A percentile compares a stretch with the other conserved stretches of the same genome.
phyloP scores from a whole-genome alignment of 2,329 filamentous ascomycete species.

The Bertia moriformis region DNA sequence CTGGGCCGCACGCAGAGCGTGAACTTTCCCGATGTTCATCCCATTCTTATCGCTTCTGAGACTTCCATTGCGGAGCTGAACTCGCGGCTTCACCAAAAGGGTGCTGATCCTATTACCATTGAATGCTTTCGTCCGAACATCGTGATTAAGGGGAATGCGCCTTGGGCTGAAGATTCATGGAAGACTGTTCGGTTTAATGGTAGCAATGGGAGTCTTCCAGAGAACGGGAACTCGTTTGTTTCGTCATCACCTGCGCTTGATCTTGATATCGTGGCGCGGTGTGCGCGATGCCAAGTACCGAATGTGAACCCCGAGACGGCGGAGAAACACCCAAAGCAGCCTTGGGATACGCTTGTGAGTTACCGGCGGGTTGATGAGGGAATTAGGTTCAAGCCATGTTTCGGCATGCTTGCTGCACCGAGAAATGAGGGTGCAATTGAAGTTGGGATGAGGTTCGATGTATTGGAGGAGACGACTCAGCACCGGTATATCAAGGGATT shows the following conservation, averaged over 20 bases:
- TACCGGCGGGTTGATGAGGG: slow-evolving; percentile 45
- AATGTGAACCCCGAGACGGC: slow-evolving; percentile 52
- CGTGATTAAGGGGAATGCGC: slow-evolving; percentile 34
- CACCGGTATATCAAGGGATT: slow-evolving; percentile 32
- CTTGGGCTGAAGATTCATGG: slow-evolving; percentile 52
- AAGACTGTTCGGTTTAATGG: slow-evolving; percentile 34
- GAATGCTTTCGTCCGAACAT: slow-evolving; percentile 53
- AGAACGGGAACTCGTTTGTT: too few relatives aligned
- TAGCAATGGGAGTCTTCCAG: neutral
- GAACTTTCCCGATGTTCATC: slow-evolving; percentile 46
- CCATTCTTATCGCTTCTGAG: slow-evolving; percentile 37
- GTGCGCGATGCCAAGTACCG: slow-evolving; percentile 45
- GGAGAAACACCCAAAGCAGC: slow-evolving; percentile 39
- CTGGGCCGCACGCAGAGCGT: slow-evolving; percentile 37
- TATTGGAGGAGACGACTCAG: slow-evolving; percentile 37
- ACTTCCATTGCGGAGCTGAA: slow-evolving; percentile 44
- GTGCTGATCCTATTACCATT: slow-evolving; percentile 33
- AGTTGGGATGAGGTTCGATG: slow-evolving; percentile 43
- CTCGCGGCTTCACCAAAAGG: slow-evolving; percentile 23
- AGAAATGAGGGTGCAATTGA: slow-evolving; percentile 34
- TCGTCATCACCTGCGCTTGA: slow-evolving; percentile 14
- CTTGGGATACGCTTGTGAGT: slow-evolving; percentile 46
- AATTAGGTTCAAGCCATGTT: slow-evolving; percentile 49
- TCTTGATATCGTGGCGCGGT: slow-evolving; percentile 42
- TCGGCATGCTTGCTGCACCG: slow-evolving; percentile 51